These are phyloP conservation scores for Skeletonema marinoi DNA, from an alignment of 108 stramenopile genomes.

Conservation along the genomic window DNA sequence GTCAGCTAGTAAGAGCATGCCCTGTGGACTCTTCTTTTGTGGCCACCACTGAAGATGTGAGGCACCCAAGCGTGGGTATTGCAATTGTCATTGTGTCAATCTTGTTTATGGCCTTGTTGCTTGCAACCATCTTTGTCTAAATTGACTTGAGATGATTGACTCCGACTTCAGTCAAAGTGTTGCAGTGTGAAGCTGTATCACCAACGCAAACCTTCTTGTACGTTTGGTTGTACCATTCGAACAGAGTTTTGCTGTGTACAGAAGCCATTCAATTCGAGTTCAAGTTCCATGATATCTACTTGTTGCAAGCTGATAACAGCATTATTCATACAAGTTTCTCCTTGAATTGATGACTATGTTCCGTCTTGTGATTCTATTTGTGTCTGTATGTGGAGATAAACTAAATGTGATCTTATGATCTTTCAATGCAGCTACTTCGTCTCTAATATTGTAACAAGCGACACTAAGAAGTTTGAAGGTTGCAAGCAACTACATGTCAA, in stretches of 20 bases:
- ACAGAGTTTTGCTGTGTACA: not conserved
- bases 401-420: not conserved
- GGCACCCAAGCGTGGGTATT: slow-evolving; percentile 63
- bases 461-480: not conserved
- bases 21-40: slow-evolving; percentile 81
- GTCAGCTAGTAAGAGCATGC: slow-evolving; percentile 53
- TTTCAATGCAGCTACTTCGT: too few relatives aligned
- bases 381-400: not conserved
- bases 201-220: not conserved
- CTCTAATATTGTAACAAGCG: too few relatives aligned
- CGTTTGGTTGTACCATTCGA: slow-evolving; percentile 6
- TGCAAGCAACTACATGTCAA: too few relatives aligned
- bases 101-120: slow-evolving; percentile 35
- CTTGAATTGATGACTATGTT: not conserved
- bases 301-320: slow-evolving; percentile 3
- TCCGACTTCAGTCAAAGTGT: not conserved
- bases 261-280: not conserved
- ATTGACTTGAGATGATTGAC: slow-evolving; percentile 16
- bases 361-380: not conserved
- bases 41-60: slow-evolving; percentile 83
- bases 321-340: not conserved
- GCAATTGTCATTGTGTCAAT: slow-evolving; percentile 49
- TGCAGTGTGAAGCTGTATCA: not conserved
- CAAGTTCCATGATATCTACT: not conserved
- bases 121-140: slow-evolving; percentile 34